Base-by-base conservation (phyloP, 768 basidiomycete genomes). In the Brasilioporus rufonigricans region DNA sequence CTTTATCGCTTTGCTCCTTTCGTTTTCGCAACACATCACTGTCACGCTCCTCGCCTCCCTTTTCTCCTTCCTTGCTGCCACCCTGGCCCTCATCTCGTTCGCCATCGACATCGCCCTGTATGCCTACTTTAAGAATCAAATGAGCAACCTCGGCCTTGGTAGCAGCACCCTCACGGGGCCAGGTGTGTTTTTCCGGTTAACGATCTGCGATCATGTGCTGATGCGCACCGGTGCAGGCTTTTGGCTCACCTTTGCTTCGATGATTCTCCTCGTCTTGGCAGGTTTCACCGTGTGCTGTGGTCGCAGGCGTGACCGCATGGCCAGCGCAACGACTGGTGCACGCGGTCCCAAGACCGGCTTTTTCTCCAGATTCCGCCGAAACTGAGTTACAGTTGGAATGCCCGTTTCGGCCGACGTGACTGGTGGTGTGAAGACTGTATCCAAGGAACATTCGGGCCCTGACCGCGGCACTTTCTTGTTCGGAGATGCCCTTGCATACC, bases 71-170 rank as follows among this genome's bases (percentile, higher is more conserved):
- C 74, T 91, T 50, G 87, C 87, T 9, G 85, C 87, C 1, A 56
- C 79, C 21, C 65, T 92, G 41, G 81, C 88, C 3, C 72, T 91
- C 52, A 81, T 91, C 57, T 84, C 88, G 1, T 89, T 92, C 64
- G 80, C 81, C 39, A 82, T 88, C 67, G 89, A 93, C 67, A 85
- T 91, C 56, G 86, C 87, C 14, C 80, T 93, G 29, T 86, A 75
- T 62, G 83, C 75, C 4, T 82, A 77, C 53, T 77, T 85, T 48
- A 83, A 80, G 64, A 76, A 85, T 48, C 74, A 84, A 59, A 75
- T 88, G 61, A 70, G 71, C 41, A 76, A 81, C 52, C 74, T 91
- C 12, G 67, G 67, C 9, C 59, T 54, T 12, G 54, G 70, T 40
- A 69, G 74, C 50, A 67, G 62, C n/a, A 87, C 87, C 13, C 73